These are phyloP conservation scores for Pseudogymnoascus sp. DNA, from an alignment of 2,329 filamentous ascomycete genomes.

Conservation along the genomic window DNA sequence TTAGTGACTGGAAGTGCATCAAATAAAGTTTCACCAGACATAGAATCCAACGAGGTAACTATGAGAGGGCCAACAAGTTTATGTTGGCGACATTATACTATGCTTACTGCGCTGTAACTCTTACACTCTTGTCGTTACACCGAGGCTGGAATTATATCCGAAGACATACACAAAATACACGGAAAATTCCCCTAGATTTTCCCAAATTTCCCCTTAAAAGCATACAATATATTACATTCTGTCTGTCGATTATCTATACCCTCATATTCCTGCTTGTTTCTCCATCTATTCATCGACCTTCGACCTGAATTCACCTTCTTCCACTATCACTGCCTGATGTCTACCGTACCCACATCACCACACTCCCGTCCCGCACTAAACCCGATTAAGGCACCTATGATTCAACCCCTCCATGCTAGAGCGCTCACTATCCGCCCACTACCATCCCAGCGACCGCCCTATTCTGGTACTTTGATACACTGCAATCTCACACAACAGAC, in stretches of 20 bases:
- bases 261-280: background rate
- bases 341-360: conserved; percentile 2
- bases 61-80: background rate
- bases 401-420: background rate
- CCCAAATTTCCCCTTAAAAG: background rate
- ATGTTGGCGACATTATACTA: background rate
- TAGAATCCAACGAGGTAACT: background rate
- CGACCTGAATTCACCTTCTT: background rate
- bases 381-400: background rate
- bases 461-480: background rate
- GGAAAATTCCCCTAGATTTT: too few relatives aligned
- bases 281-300: too few relatives aligned
- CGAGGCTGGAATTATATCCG: background rate
- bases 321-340: background rate
- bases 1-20: background rate
- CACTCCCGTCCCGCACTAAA: background rate
- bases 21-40: background rate
- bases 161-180: background rate
- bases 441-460: background rate
- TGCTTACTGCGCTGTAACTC: background rate
- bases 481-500: background rate
- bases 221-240: background rate
- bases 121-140: background rate
- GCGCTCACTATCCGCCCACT: too few relatives aligned
- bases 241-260: background rate